Conservation (phyloP, 139 green algal species). For the Gonium pectorale region DNA sequence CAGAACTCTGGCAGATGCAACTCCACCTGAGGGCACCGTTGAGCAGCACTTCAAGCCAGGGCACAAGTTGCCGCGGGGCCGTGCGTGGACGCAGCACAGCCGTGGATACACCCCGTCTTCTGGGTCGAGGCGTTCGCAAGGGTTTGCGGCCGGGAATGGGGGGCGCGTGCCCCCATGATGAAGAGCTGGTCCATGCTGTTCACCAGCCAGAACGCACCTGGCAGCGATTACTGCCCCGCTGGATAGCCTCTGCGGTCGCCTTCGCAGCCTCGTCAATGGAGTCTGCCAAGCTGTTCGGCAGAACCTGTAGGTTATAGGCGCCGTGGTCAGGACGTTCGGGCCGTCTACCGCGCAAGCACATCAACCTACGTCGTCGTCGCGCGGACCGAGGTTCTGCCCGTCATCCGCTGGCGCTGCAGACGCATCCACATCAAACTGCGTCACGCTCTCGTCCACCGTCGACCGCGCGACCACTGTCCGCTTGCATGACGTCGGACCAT, state of each 20-base stretch:
- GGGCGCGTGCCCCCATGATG: no score
- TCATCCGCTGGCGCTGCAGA: background rate
- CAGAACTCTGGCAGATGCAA: slow-evolving; percentile 94
- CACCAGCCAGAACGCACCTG: no score
- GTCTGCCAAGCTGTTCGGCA: slow-evolving; percentile 86
- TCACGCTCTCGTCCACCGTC: slow-evolving; percentile 24
- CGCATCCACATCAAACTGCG: slow-evolving; percentile 32
- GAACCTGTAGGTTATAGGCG: slow-evolving; percentile 58
- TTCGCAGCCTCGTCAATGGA: slow-evolving; percentile 70
- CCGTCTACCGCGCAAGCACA: background rate
- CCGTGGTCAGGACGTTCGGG: background rate
- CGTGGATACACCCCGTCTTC: no score
- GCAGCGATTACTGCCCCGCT: slow-evolving; percentile 66
- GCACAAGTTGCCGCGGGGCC: no score
- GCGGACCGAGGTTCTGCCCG: slow-evolving; percentile 16
- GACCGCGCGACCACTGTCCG: background rate
- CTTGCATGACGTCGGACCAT: no score
- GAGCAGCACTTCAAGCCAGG: no score
- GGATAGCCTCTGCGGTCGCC: slow-evolving; percentile 77
- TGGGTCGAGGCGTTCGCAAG: no score
- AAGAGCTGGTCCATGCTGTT: no score
- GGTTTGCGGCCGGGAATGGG: no score
- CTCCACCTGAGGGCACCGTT: slow-evolving; percentile 87
- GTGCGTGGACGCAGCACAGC: no score
- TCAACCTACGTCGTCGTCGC: slow-evolving; percentile 45